Base-by-base conservation (phyloP, 345 rosid species). In the Eucalyptus pauciflora region DNA sequence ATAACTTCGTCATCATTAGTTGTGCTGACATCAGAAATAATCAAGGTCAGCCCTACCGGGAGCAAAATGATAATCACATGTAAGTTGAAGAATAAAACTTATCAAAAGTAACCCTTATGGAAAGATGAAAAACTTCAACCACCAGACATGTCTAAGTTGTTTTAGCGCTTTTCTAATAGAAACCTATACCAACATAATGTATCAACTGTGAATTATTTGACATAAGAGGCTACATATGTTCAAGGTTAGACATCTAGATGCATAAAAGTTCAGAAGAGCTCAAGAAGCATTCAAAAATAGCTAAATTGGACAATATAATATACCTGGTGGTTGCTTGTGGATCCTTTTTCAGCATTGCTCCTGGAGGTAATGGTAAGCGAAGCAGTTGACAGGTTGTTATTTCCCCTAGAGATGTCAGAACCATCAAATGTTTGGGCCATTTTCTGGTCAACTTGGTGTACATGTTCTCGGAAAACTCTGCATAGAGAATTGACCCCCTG, bases 301-400 rank as follows among this genome's bases (percentile, higher is more conserved):
- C 45, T 18, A 76, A 76, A 76, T 76, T 76, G 85, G 85, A 76
- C 48, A 5, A 22, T 76, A 76, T 16, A 33, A 41, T 79, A 24
- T 89, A 89, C 90, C 90, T 79, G 87, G 79, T 52, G 90, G 52
- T 79, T 33, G 81, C 88, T 87, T 25, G 88, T 54, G 33, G 90
- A 89, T 56, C 88, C 90, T 50, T 86, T 49, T 81, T 62, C 88
- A n/a, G 37, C 17, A 48, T 71, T 60, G 88, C 79, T 48, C 27
- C 52, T 48, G 29, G 86, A 62, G 48, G 76, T 4, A 7, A 56
- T 7, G 48, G 33, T 27, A 27, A 51, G 69, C 50, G 18, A 52
- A 50, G 86, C 79, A 49, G 86, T 54, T 45, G 83, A 31, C 45
- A 20, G 33, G 76, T n/a, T 31, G 58, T 46, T 45, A 22, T 48